Evolutionary conservation across 176 grass and related monocot genomes (phyloP), one percentile per base, ranked within the genome.

Genomic region (Rhipidocladum racemiflorum): DNA sequence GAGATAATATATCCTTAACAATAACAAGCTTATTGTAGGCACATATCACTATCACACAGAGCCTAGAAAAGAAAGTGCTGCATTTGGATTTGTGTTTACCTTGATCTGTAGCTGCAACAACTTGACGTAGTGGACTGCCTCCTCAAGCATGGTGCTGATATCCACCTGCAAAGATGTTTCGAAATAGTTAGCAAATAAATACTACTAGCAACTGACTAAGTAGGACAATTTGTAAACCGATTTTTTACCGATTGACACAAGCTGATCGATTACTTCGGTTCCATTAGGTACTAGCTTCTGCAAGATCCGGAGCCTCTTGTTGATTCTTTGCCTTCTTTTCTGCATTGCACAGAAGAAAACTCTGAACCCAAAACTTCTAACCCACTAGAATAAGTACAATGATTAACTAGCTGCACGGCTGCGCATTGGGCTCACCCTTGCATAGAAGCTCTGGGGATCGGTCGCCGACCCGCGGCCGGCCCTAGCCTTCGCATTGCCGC

Each of bases 71-170:
- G 9, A 28, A n/a, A 27, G 5, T n/a, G 20, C 53, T 20, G 3
- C 7, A 45, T 48, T 70, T 48, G 10, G 2, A 13, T 21, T 40
- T n/a, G 13, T 42, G 36, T n/a, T 84, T 59, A 97, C 94, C 91
- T 93, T 97, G 81, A 97, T 97, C 78, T 97, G 89, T 54, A 86
- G 49, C 83, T 97, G 89, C 81, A 91, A 87, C 46, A 91, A 93
- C 65, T 93, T 97, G n/a, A 93, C 89, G 81, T 93, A 97, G 6
- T 82, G 89, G 65, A 88, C 94, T 75, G 94, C 91, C 80, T 93
- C 89, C 81, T 93, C 91, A 55, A 97, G 84, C 89, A 93, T 93
- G 3, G 91, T 91, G 84, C 94, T 93, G 75, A 97, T 93, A 76
- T 93, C 91, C 65, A 93, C 94, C 94, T 93, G 78, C 36, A 70